Evolutionary conservation across 805 yeast genomes (phyloP).

Genomic region (Metschnikowia dekortorum): DNA sequence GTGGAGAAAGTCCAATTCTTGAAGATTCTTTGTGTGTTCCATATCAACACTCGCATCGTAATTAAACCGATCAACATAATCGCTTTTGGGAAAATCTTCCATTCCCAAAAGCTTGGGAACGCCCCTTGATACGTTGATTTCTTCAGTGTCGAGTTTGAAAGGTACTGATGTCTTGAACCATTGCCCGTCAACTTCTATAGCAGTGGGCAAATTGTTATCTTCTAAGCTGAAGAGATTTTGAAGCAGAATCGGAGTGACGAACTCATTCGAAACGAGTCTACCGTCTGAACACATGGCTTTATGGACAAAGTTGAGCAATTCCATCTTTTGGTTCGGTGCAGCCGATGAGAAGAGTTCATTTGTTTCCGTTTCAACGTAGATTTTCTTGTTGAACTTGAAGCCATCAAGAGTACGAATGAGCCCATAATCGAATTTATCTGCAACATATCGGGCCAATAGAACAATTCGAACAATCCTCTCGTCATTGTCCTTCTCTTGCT

Average conservation of each 20-base stretch:
- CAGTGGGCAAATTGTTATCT: constrained; percentile 6
- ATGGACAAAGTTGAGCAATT: constrained; percentile 23
- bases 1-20: constrained; percentile 7
- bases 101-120: constrained; percentile 22
- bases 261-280: constrained; percentile 38
- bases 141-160: constrained; percentile 15
- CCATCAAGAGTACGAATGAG: constrained; percentile 43
- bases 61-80: constrained; percentile 26
- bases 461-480: constrained; percentile 50
- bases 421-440: constrained; percentile 53
- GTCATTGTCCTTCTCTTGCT: constrained; percentile 41
- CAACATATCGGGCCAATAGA: constrained; percentile 46
- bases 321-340: constrained; percentile 17
- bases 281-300: constrained; percentile 38
- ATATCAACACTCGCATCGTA: constrained; percentile 4
- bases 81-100: constrained; percentile 25
- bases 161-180: constrained; percentile 19
- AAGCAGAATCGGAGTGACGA: constrained; percentile 31
- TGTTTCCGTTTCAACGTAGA: constrained; percentile 22
- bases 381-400: constrained; percentile 38
- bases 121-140: constrained; percentile 19
- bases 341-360: constrained; percentile 20
- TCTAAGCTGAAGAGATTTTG: constrained; percentile 24
- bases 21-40: constrained; percentile 2
- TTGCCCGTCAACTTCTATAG: constrained; percentile 24